Percentiles rank a stretch among this genome's conserved stretches.
Evolutionary conservation across 768 basidiomycete species (phyloP).

Genomic region (Fomitopsis serialis): DNA sequence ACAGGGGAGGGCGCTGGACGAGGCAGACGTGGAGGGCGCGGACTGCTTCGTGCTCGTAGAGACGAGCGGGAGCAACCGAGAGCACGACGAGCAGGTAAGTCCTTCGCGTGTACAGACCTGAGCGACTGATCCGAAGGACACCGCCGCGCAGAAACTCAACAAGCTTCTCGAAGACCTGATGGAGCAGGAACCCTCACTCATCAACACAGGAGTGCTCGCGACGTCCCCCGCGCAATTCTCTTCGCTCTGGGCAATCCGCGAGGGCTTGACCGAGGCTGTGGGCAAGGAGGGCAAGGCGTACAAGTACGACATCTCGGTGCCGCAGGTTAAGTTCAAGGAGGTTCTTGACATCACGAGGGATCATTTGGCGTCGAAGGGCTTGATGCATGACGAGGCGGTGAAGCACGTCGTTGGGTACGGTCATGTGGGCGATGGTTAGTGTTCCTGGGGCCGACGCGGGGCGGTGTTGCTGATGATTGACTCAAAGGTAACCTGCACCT

Average conservation of each 20-base stretch:
- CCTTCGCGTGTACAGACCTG: neutral
- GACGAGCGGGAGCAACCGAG: slow-evolving; percentile 87
- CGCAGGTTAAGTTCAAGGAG: slow-evolving; percentile 78
- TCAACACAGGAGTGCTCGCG: slow-evolving; percentile 87
- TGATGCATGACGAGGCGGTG: slow-evolving; percentile 68
- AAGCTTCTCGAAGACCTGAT: slow-evolving; percentile 74
- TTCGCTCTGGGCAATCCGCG: slow-evolving; percentile 87
- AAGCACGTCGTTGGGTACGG: slow-evolving; percentile 90
- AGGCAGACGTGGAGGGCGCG: slow-evolving; percentile 70
- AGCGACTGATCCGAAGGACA: neutral
- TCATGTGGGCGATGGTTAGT: slow-evolving; percentile 91
- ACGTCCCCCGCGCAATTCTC: slow-evolving; percentile 88
- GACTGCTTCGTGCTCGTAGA: slow-evolving; percentile 90
- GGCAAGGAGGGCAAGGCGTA: slow-evolving; percentile 93
- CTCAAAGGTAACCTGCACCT: slow-evolving; percentile 83
- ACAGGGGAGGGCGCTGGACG: slow-evolving; percentile 69
- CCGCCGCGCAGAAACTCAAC: slow-evolving; percentile 67
- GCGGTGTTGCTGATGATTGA: neutral
- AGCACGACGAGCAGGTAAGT: slow-evolving; percentile 87
- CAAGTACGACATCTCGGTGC: slow-evolving; percentile 95
- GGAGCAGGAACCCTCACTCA: slow-evolving; percentile 65
- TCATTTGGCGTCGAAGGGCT: slow-evolving; percentile 61
- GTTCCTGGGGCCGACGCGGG: neutral
- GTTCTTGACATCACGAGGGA: slow-evolving; percentile 80
- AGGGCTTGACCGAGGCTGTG: slow-evolving; percentile 87